phyloP scores from a whole-genome alignment of 2,329 filamentous ascomycete species.

The Penicillium corylophilum region DNA sequence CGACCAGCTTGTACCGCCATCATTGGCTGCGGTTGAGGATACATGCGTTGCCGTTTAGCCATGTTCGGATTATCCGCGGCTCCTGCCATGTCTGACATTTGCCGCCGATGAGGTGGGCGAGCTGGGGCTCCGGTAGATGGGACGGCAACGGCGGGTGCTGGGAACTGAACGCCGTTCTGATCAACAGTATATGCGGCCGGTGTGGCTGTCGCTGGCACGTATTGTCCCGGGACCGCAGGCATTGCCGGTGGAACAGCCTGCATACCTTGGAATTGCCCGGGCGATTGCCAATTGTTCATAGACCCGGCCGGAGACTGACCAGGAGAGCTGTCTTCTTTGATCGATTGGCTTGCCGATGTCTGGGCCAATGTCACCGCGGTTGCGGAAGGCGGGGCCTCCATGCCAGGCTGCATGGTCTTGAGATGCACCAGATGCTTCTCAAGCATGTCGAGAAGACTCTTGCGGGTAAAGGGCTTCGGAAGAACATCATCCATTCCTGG shows the following conservation, averaged over 20 bases:
- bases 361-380: conserved; percentile 49
- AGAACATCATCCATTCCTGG: conserved; percentile 96
- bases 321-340: conserved; percentile 64
- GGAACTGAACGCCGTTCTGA: conserved; percentile 42
- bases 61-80: conserved; percentile 53
- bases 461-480: conserved; percentile 92
- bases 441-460: conserved; percentile 78
- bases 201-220: conserved; percentile 40
- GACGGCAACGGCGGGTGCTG: conserved; percentile 36
- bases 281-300: conserved; percentile 64
- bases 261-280: conserved; percentile 57
- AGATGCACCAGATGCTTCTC: conserved; percentile 86
- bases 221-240: conserved; percentile 44
- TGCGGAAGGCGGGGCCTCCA: conserved; percentile 46
- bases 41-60: conserved; percentile 61
- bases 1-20: conserved; percentile 52
- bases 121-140: conserved; percentile 29
- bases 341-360: conserved; percentile 53
- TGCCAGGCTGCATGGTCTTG: conserved; percentile 64
- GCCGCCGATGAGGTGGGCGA: conserved; percentile 52
- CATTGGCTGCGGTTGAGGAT: conserved; percentile 48
- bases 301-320: conserved; percentile 60
- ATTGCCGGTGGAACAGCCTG: conserved; percentile 54
- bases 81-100: conserved; percentile 61
- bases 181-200: conserved; percentile 40